A percentile compares a stretch with the other conserved stretches of the same genome.
Conservation (phyloP, 495 filamentous ascomycete genomes). For the Penicillium macrosclerotiorum region DNA sequence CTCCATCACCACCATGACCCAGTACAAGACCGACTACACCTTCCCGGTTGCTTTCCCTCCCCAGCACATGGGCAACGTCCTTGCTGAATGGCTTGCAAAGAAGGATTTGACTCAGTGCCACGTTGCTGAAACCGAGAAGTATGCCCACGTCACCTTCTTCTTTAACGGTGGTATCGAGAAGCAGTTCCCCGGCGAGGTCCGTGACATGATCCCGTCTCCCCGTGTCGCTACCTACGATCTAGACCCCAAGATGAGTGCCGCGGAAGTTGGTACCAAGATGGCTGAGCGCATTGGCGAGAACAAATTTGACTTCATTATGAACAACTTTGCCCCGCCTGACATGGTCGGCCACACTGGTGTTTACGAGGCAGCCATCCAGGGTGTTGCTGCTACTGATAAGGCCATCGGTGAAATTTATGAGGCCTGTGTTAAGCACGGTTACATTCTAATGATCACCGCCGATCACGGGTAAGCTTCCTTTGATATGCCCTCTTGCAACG, state of each 20-base stretch:
- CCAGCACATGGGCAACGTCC: constrained; percentile 92
- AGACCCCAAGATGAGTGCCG: constrained; percentile 94
- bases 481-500: background rate
- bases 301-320: constrained; percentile 95
- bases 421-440: constrained; percentile 86
- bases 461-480: constrained; percentile 74
- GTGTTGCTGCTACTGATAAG: constrained; percentile 80
- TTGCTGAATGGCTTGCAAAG: constrained; percentile 92
- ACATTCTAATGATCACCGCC: constrained; percentile 88
- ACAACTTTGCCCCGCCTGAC: constrained; percentile 98
- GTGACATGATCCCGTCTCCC: constrained; percentile 71
- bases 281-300: constrained; percentile 75
- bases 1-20: constrained; percentile 93
- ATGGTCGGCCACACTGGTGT: constrained; percentile 99
- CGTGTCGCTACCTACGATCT: constrained; percentile 94
- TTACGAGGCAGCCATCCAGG: constrained; percentile 91
- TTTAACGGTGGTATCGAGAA: constrained; percentile 99
- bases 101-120: constrained; percentile 88
- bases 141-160: constrained; percentile 99
- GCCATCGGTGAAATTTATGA: constrained; percentile 91
- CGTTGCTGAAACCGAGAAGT: constrained; percentile 98
- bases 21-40: constrained; percentile 93
- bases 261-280: constrained; percentile 81
- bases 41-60: constrained; percentile 93
- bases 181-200: constrained; percentile 84